phyloP scores from a whole-genome alignment of 2,329 filamentous ascomycete species.

The Cryphonectria japonica region DNA sequence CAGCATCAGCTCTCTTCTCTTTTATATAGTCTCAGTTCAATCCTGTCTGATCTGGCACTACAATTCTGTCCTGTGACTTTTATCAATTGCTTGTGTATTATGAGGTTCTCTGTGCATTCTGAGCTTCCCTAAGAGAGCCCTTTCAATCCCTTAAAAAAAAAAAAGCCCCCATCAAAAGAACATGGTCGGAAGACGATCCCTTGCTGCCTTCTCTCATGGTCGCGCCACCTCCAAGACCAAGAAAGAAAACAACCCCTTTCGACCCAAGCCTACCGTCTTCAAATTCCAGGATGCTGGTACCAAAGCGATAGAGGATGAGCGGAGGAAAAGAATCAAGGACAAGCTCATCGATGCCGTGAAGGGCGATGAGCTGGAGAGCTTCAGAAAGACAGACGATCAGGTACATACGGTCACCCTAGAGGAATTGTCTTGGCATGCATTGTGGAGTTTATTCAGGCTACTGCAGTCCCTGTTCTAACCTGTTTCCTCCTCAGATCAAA shows the following conservation, averaged over 20 bases:
- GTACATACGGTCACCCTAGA: background rate
- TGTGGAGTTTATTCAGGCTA: too few species aligned
- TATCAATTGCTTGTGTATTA: background rate
- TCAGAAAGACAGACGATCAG: conserved; percentile 52
- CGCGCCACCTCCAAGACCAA: background rate
- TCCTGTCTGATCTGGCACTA: background rate
- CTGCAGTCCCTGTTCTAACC: background rate
- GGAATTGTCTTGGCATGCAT: too few species aligned
- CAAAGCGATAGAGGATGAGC: conserved; percentile 48
- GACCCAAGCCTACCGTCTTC: conserved; percentile 26
- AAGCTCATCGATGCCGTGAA: conserved; percentile 51
- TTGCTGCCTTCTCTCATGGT: conserved; percentile 19
- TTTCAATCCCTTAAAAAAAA: background rate
- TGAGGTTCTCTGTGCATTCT: background rate
- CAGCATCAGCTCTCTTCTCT: conserved; percentile 2
- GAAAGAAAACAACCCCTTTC: conserved; percentile 15
- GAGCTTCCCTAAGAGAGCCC: background rate
- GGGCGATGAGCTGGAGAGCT: conserved; percentile 50
- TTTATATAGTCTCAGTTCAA: background rate
- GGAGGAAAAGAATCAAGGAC: conserved; percentile 51
- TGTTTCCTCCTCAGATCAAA: conserved; percentile 46
- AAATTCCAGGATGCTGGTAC: conserved; percentile 53
- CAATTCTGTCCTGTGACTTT: background rate
- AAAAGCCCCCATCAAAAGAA: conserved; percentile 1
- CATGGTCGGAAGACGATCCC: conserved; percentile 27